phyloP scores from a whole-genome alignment of 139 green algal species.

The Desmodesmus armatus region DNA sequence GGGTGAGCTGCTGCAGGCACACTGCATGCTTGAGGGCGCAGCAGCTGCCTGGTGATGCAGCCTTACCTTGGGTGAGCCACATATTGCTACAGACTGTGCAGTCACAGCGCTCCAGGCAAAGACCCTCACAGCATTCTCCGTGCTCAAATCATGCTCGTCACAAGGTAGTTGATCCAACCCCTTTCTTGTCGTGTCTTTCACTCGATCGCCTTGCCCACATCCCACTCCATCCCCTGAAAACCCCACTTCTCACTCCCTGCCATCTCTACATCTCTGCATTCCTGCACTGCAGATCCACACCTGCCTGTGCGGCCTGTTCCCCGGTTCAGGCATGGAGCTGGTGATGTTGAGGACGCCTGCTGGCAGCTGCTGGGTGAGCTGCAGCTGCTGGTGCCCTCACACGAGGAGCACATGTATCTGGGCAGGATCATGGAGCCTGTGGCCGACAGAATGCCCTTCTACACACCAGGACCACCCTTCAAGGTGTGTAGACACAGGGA shows the following conservation, averaged over 20 bases:
- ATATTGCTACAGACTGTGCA: too few species aligned
- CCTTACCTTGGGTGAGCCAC: too few species aligned
- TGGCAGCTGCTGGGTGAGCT: conserved; percentile 50
- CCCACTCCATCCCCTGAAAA: too few species aligned
- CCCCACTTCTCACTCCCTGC: background rate
- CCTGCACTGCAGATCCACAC: conserved; percentile 23
- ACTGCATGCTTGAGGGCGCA: too few species aligned
- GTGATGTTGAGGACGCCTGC: conserved; percentile 46
- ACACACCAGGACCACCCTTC: conserved; percentile 42
- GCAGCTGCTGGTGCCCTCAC: conserved; percentile 36
- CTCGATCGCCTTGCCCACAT: background rate
- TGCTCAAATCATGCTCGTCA: background rate
- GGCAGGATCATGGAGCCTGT: conserved; percentile 25
- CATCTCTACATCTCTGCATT: background rate
- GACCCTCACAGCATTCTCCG: background rate
- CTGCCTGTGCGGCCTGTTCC: background rate
- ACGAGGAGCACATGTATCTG: conserved; percentile 37
- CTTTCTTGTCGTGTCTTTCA: background rate
- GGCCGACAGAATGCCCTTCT: conserved; percentile 9
- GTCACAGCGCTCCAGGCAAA: background rate
- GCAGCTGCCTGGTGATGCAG: too few species aligned
- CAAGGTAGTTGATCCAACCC: background rate
- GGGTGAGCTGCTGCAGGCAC: too few species aligned
- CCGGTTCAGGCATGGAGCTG: conserved; percentile 20
- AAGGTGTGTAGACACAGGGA: too few species aligned